phyloP scores from a whole-genome alignment of 768 basidiomycete genomes.

The Termitomyces titanicus region DNA sequence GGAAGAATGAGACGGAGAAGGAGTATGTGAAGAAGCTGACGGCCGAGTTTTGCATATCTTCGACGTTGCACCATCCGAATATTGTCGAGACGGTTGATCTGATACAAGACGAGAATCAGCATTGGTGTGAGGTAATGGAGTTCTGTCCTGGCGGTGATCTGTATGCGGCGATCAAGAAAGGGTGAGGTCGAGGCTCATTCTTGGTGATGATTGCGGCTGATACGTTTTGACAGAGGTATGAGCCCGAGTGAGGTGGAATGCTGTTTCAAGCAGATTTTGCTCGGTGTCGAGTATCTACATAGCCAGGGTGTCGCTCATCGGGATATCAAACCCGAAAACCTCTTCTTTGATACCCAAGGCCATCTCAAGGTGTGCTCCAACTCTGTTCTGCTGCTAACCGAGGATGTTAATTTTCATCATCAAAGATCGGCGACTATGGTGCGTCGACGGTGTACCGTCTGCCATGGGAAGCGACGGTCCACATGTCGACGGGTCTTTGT shows the following conservation, averaged over 20 bases:
- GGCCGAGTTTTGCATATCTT: constrained; percentile 98
- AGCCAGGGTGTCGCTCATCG: constrained; percentile 97
- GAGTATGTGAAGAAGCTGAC: constrained; percentile 99
- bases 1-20: constrained; percentile 98
- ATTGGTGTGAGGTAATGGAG: constrained; percentile 99
- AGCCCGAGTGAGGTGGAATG: constrained; percentile 91
- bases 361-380: constrained; percentile 75
- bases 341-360: constrained; percentile 90
- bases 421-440: constrained; percentile 94
- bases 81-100: constrained; percentile 98
- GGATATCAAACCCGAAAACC: constrained; percentile 97
- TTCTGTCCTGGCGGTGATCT: constrained; percentile 98
- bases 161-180: constrained; percentile 98
- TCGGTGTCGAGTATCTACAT: constrained; percentile 87
- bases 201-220: constrained; percentile 9
- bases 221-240: constrained; percentile 48
- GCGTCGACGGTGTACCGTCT: constrained; percentile 98
- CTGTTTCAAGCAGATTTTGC: constrained; percentile 95
- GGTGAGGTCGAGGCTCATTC: constrained; percentile 30
- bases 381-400: background rate
- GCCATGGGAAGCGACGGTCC: constrained; percentile 96
- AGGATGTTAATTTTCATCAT: background rate
- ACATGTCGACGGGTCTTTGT: constrained; percentile 95
- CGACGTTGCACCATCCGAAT: constrained; percentile 90
- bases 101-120: constrained; percentile 93